phyloP scores from a whole-genome alignment of 176 grass and related monocot species.

The Triticum turgidum region DNA sequence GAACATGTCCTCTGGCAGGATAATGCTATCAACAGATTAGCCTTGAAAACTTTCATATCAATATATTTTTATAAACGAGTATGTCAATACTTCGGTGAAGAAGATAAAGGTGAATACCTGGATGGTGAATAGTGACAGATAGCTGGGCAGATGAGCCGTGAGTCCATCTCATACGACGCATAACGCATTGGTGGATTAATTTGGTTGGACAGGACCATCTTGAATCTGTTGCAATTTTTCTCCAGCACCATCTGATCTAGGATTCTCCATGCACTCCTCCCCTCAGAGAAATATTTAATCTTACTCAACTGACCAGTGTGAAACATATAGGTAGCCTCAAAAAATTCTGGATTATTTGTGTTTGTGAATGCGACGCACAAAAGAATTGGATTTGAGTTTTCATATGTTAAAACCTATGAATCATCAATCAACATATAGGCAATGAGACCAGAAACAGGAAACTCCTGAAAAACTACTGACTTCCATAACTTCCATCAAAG shows the following conservation, averaged over 20 bases:
- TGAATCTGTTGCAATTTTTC: background rate
- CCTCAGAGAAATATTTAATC: background rate
- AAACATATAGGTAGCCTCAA: background rate
- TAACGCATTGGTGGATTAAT: background rate
- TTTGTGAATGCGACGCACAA: background rate
- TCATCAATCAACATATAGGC: background rate
- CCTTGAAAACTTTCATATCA: constrained; percentile 2
- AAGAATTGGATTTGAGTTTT: background rate
- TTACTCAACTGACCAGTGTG: background rate
- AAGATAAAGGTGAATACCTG: background rate
- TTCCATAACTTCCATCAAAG: background rate
- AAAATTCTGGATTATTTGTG: background rate
- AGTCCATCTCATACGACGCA: background rate
- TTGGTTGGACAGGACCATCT: constrained; percentile 10
- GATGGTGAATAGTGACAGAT: constrained; percentile 17
- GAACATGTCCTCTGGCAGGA: background rate
- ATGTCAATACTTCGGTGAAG: background rate
- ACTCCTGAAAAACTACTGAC: background rate
- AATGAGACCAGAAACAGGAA: background rate
- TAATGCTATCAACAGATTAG: background rate
- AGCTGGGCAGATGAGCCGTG: background rate
- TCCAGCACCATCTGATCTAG: background rate
- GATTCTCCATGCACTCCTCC: background rate
- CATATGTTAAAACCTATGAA: background rate
- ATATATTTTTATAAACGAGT: constrained; percentile 9